These are phyloP conservation scores for Entophlyctis luteolus DNA, from an alignment of 192 early-diverging fungal species.

Conservation along the genomic window DNA sequence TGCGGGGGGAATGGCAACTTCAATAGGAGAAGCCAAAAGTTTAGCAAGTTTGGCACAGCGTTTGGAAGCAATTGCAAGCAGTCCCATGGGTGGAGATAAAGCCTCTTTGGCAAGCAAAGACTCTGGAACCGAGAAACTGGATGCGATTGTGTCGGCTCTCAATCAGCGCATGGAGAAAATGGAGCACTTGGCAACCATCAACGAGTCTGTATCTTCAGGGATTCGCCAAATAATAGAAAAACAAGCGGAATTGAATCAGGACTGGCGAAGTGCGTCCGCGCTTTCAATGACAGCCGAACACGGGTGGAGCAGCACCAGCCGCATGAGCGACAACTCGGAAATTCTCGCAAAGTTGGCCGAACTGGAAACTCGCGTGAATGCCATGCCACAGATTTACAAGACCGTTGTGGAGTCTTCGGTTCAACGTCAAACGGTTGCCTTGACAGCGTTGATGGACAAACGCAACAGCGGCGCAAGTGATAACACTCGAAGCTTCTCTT, in stretches of 20 bases:
- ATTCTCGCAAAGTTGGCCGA: conserved; percentile 6
- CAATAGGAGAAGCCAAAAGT: neutral
- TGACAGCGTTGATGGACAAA: neutral
- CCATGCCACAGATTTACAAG: conserved; percentile 1
- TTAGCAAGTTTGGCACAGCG: neutral
- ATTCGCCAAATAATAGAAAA: neutral
- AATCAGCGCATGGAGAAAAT: conserved; percentile 8
- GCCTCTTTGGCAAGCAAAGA: neutral
- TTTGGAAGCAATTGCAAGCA: neutral
- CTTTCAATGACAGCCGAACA: neutral
- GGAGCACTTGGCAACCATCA: neutral
- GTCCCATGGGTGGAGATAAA: too few relatives aligned
- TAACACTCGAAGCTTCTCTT: neutral
- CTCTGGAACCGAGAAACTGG: neutral
- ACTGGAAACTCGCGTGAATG: neutral
- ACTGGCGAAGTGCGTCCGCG: neutral
- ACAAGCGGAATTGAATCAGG: neutral
- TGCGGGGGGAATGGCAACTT: neutral
- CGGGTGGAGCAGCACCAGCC: neutral
- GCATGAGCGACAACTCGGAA: neutral
- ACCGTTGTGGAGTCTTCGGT: neutral
- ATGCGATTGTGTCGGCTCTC: neutral
- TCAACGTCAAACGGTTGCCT: neutral
- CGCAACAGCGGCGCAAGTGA: neutral
- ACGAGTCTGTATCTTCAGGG: neutral